Evolutionary conservation across 352 stramenopile species (phyloP), one percentile per base, ranked within the genome.

Genomic region (Pythium pectinolyticum): DNA sequence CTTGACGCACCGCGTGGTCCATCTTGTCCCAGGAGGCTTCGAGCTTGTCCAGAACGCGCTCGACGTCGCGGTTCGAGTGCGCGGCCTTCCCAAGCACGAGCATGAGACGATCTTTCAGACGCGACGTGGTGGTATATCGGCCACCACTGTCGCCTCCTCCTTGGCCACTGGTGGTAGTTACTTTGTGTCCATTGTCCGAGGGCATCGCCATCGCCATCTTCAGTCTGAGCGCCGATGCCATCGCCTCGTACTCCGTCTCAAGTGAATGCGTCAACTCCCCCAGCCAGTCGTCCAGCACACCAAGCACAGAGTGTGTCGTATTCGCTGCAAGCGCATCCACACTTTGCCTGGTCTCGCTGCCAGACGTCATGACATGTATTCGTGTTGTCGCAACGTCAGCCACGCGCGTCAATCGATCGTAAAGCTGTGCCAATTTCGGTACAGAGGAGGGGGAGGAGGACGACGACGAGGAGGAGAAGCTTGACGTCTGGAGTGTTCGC

Each of bases 201-300:
- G n/a, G n/a, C n/a, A n/a, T n/a, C n/a, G n/a, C n/a, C n/a, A n/a
- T 51, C 22, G 11, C 17, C 27, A 25, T 28, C 6, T 25, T 25
- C 5, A 24, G 31, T 10, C 1, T 40, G 15, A 28, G 5, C n/a
- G 19, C 39, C 9, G 31, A n/a, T 7, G 27, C 28, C 28, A 45
- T 22, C 27, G 6, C 27, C 20, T 15, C 39, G 45, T 5, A 59
- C 34, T 24, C 56, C 45, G 5, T 52, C 46, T 3, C 50, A 5
- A 45, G 32, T n/a, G 49, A 20, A 19, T 10, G 15, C 5, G 31
- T 5, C 22, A 56, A 7, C 32, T 41, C 31, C 6, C 19, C 9
- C 12, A 41, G 30, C 61, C 53, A 69, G 35, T 6, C n/a, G n/a
- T 57, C 37, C 15, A 69, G 51, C 4, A 37, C 27, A 1, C 22